Evolutionary conservation across 2,329 filamentous ascomycete species (phyloP).

Genomic region (Fusarium papillatum): DNA sequence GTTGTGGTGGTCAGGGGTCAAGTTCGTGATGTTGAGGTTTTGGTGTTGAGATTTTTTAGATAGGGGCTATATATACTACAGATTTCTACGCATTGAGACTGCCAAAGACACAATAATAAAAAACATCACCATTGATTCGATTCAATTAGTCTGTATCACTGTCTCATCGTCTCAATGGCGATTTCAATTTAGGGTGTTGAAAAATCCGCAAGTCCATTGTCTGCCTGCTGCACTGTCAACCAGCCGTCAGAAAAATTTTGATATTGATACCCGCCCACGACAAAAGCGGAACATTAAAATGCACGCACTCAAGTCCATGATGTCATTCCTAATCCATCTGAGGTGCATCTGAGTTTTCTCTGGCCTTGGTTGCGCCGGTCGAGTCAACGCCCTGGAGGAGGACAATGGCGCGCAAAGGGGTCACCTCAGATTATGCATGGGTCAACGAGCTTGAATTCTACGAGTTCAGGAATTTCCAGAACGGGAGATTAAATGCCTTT

Average conservation of each 20-base stretch:
- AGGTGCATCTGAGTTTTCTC: background rate
- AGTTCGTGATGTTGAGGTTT: constrained; percentile 8
- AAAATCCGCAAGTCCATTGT: background rate
- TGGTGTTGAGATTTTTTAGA: constrained; percentile 10
- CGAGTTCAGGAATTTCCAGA: background rate
- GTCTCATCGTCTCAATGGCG: background rate
- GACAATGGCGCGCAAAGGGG: background rate
- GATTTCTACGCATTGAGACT: background rate
- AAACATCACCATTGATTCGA: background rate
- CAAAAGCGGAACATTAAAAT: constrained; percentile 1
- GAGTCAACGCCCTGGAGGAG: background rate
- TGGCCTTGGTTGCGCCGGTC: background rate
- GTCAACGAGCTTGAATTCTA: background rate
- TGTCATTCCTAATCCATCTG: background rate
- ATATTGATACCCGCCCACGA: constrained; percentile 18
- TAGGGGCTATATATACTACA: constrained; percentile 6
- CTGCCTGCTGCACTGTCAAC: background rate
- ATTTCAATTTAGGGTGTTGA: constrained; percentile 12
- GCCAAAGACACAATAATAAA: background rate
- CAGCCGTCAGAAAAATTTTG: constrained; percentile 14
- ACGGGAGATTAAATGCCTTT: background rate
- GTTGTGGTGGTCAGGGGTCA: background rate
- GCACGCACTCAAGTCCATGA: background rate
- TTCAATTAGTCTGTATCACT: background rate
- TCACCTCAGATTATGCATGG: background rate